phyloP scores from a whole-genome alignment of 176 grass and related monocot genomes.

The Secale cereale region DNA sequence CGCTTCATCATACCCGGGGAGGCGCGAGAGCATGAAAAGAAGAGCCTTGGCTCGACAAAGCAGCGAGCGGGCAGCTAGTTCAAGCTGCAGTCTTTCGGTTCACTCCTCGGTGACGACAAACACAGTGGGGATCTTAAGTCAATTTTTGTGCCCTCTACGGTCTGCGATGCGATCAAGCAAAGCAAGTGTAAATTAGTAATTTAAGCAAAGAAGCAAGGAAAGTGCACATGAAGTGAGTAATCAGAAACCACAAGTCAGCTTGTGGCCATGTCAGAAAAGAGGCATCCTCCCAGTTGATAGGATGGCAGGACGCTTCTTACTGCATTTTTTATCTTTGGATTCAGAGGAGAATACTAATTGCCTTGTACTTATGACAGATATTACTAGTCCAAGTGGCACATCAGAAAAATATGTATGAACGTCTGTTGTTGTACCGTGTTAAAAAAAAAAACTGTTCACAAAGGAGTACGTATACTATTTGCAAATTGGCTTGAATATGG shows the following conservation, averaged over 20 bases:
- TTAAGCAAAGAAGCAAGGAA: neutral
- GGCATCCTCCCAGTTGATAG: neutral
- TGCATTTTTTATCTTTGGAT: neutral
- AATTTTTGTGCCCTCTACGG: neutral
- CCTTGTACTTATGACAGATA: neutral
- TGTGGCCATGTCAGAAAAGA: neutral
- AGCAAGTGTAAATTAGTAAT: neutral
- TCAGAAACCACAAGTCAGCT: neutral
- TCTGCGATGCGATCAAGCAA: neutral
- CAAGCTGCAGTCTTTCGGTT: neutral
- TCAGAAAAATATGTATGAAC: too few species aligned
- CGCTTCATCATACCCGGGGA: conserved; percentile 39
- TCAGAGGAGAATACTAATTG: neutral
- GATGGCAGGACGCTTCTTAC: neutral
- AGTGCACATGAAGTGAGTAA: neutral
- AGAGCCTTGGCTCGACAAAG: neutral
- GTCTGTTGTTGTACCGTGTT: too few species aligned
- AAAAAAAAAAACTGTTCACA: neutral
- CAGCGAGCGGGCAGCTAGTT: neutral
- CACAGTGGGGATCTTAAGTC: neutral
- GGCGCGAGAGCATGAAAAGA: neutral
- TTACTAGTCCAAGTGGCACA: neutral
- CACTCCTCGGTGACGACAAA: neutral
- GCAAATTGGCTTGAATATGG: neutral
- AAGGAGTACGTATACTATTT: neutral